Conservation (phyloP, 2,329 filamentous ascomycete genomes). For the Colletotrichum sp. region DNA sequence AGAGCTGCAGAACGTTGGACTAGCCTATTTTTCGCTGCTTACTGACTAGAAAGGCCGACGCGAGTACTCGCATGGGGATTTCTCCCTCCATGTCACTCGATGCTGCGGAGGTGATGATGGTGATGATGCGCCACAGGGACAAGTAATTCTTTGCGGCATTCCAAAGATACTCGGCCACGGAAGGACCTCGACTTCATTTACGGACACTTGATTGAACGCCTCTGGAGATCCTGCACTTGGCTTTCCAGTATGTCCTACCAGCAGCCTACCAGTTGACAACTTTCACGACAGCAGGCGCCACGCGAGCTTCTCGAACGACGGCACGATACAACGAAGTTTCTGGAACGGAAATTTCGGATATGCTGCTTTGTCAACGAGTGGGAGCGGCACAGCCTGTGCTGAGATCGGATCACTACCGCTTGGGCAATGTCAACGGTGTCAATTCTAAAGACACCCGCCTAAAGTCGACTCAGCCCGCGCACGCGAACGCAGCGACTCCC, state of each 20-base stretch:
- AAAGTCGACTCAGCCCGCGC: neutral
- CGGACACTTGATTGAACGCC: neutral
- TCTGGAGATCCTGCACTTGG: neutral
- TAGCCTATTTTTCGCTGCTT: neutral
- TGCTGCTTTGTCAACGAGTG: neutral
- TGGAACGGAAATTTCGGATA: neutral
- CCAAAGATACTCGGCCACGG: fast-evolving
- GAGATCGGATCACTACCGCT: neutral
- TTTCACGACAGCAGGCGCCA: neutral
- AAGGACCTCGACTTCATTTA: fast-evolving
- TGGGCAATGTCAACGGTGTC: neutral
- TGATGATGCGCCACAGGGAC: neutral
- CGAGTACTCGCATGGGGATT: neutral
- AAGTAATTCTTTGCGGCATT: fast-evolving
- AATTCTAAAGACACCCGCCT: neutral
- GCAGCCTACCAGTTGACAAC: neutral
- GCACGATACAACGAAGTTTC: neutral
- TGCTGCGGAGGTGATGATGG: neutral
- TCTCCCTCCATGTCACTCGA: neutral
- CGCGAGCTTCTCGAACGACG: neutral
- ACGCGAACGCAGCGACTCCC: neutral
- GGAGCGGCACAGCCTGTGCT: neutral
- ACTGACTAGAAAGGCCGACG: neutral
- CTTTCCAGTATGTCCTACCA: neutral
- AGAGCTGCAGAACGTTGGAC: neutral